Percentiles rank a stretch among this genome's conserved stretches.
Evolutionary conservation across 768 basidiomycete species (phyloP).

Genomic region (Agrocybe pediades): DNA sequence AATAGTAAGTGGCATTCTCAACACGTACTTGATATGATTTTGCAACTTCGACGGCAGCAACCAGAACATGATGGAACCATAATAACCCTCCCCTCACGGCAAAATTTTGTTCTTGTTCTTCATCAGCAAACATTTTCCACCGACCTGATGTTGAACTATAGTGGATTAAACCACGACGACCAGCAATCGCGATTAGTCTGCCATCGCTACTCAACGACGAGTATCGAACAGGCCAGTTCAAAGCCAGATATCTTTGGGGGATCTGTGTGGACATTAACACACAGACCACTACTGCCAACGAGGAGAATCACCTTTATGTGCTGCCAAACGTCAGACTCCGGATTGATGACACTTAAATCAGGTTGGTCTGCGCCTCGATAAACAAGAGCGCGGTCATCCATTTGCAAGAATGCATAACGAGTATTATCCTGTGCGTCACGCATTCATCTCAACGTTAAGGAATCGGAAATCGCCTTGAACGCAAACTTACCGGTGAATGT

Average conservation of each 20-base stretch:
- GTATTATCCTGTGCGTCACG: conserved; percentile 78
- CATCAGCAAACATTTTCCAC: conserved; percentile 88
- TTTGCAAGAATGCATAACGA: conserved; percentile 91
- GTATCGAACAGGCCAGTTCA: conserved; percentile 94
- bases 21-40: conserved; percentile 72
- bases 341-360: conserved; percentile 97
- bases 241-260: conserved; percentile 83
- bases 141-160: conserved; percentile 93
- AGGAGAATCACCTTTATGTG: conserved; percentile 73
- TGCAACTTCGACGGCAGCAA: conserved; percentile 85
- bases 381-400: conserved; percentile 91
- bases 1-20: background rate
- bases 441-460: background rate
- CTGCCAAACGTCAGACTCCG: conserved; percentile 98
- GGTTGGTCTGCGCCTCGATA: conserved; percentile 98
- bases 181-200: conserved; percentile 89
- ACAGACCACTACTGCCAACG: background rate
- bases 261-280: conserved; percentile 49
- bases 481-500: conserved; percentile 76
- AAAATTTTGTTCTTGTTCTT: conserved; percentile 86
- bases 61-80: conserved; percentile 96
- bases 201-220: conserved; percentile 91
- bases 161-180: conserved; percentile 86
- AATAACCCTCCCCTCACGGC: conserved; percentile 86
- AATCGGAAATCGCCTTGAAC: background rate